These are phyloP conservation scores for Umbellularia californica DNA, from an alignment of 164 flowering plant species.

Conservation along the genomic window DNA sequence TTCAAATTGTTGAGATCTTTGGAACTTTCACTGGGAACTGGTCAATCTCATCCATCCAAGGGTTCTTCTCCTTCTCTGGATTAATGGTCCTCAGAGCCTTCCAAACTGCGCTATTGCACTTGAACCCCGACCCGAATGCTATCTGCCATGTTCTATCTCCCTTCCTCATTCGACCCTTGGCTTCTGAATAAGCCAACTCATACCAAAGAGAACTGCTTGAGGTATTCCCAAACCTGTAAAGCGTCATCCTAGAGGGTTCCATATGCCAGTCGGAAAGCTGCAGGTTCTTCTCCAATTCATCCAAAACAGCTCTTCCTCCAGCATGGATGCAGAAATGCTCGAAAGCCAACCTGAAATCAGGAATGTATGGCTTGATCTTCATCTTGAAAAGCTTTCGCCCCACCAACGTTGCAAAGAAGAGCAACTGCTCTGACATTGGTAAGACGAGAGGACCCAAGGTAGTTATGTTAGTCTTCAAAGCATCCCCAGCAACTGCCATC, in stretches of 20 bases:
- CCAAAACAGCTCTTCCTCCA: slow-evolving; percentile 85
- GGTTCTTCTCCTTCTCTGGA: slow-evolving; percentile 62
- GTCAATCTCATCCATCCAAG: slow-evolving; percentile 76
- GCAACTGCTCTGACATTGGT: slow-evolving; percentile 78
- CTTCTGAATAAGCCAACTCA: slow-evolving; percentile 74
- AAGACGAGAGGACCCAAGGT: slow-evolving; percentile 82
- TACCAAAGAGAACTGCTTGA: slow-evolving; percentile 87
- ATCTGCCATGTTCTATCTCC: slow-evolving; percentile 80
- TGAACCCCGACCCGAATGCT: slow-evolving; percentile 81
- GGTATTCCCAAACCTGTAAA: slow-evolving; percentile 66
- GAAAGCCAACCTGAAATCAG: slow-evolving; percentile 80
- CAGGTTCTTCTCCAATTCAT: slow-evolving; percentile 75
- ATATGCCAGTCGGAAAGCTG: slow-evolving; percentile 76
- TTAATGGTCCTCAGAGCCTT: slow-evolving; percentile 58
- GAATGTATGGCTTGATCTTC: slow-evolving; percentile 85
- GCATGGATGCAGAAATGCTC: slow-evolving; percentile 93
- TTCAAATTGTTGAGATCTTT: slow-evolving; percentile 37
- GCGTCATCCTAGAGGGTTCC: slow-evolving; percentile 88
- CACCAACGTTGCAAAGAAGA: slow-evolving; percentile 66
- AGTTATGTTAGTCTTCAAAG: slow-evolving; percentile 82
- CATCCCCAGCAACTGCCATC: slow-evolving; percentile 90
- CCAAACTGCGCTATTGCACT: slow-evolving; percentile 87
- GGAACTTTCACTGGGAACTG: slow-evolving; percentile 64
- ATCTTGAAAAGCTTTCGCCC: slow-evolving; percentile 61
- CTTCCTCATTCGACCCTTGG: slow-evolving; percentile 65